Evolutionary conservation across 176 grass and related monocot genomes (phyloP), one percentile per base, ranked within the genome.

Genomic region (Aegilops sharonensis): DNA sequence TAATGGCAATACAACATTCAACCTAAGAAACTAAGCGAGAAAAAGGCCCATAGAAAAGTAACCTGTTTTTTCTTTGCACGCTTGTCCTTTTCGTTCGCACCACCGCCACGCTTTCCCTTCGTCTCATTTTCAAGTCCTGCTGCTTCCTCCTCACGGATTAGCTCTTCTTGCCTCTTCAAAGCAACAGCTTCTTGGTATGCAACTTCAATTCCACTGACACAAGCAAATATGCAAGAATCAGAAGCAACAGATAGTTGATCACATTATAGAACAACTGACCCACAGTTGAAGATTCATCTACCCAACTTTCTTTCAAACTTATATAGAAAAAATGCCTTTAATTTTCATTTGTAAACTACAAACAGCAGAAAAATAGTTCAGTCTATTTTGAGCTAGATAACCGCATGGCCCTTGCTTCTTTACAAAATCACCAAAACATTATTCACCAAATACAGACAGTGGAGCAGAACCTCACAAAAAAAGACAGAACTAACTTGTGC

Each of bases 31-130:
- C 43, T 43, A 31, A 80, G 50, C 15, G 15, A 34, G 42, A 23
- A 80, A 81, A 78, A 86, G 12, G 34, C 17, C 15, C 9, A 9
- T 77, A 52, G 81, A 68, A 34, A 84, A 61, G 4, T 21, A 30
- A 99, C 97, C 94, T 94, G 97, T 10, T 99, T 99, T 91, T 99
- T 99, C 89, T 94, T 99, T 68, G 90, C 84, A 60, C 92, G 94
- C 73, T 94, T 98, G 25, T 98, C 95, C 82, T 94, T 98, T 72
- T 98, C 96, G 37, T 67, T 83, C 18, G 35, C 63, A 77, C 81
- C 80, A 71, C 89, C 80, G 20, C 67, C 43, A 52, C 87, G 86
- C 67, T 95, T 95, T 57, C 90, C 90, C 83, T 91, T 99, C 36
- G 61, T 81, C 54, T 92, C 92, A 83, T 89, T 90, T 89, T 96